Evolutionary conservation across 108 stramenopile genomes (phyloP).

Genomic region (Cyclotella baltica): DNA sequence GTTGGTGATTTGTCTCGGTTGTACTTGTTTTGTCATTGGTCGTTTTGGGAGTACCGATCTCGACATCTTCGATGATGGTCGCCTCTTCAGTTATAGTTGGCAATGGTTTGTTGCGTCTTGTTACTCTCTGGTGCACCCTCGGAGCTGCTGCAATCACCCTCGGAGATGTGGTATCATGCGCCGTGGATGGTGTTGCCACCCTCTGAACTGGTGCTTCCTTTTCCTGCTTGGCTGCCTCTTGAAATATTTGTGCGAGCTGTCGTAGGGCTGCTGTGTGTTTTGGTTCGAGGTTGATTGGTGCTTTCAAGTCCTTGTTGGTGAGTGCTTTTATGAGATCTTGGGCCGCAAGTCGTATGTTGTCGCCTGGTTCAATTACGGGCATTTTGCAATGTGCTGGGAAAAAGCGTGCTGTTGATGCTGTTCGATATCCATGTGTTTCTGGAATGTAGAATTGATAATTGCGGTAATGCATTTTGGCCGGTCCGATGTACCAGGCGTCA

Average conservation of each 20-base stretch:
- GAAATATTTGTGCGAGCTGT: background rate
- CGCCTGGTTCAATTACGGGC: too few species aligned
- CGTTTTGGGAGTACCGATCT: background rate
- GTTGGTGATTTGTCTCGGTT: background rate
- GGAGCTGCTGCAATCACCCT: too few species aligned
- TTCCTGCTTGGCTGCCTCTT: background rate
- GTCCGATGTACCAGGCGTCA: background rate
- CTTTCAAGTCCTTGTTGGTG: background rate
- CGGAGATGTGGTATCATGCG: background rate
- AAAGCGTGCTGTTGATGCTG: background rate
- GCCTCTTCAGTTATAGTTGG: background rate
- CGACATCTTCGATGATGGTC: background rate
- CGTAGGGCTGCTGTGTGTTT: background rate
- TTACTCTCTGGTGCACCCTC: too few species aligned
- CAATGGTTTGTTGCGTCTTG: too few species aligned
- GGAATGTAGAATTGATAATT: background rate
- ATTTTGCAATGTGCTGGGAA: too few species aligned
- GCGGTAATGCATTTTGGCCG: too few species aligned
- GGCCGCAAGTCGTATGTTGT: too few species aligned
- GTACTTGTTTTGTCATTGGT: background rate
- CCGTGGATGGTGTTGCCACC: background rate
- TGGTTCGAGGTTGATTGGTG: background rate
- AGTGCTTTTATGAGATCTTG: too few species aligned
- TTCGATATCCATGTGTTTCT: background rate
- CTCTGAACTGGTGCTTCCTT: background rate